Percentiles rank a stretch among this genome's conserved stretches.
Evolutionary conservation across 495 filamentous ascomycete species (phyloP).

Genomic region (Neurospora sp.): DNA sequence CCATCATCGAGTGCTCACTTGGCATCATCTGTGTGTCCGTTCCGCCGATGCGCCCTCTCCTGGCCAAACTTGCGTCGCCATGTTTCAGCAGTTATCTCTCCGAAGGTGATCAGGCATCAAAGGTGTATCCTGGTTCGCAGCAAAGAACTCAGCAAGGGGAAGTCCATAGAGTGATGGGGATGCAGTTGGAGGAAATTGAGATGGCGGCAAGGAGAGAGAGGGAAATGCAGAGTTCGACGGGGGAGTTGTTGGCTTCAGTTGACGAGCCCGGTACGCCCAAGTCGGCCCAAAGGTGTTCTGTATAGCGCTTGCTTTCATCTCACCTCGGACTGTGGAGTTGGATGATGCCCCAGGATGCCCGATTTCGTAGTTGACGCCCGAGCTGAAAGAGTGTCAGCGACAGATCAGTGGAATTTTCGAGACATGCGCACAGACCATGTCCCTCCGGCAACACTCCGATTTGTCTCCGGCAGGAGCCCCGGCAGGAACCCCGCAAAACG

Average conservation of each 20-base stretch:
- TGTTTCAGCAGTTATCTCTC: slow-evolving; percentile 3
- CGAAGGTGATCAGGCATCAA: neutral
- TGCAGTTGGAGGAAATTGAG: slow-evolving; percentile 10
- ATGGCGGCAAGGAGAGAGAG: neutral
- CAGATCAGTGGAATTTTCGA: neutral
- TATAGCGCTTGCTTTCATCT: neutral
- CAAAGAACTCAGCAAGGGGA: neutral
- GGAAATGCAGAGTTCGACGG: neutral
- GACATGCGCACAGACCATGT: neutral
- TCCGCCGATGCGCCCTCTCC: slow-evolving; percentile 18
- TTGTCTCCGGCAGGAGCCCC: neutral
- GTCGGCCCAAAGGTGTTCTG: neutral
- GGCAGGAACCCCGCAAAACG: neutral
- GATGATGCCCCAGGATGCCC: too few species aligned
- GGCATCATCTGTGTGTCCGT: slow-evolving; percentile 24
- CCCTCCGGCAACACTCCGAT: neutral
- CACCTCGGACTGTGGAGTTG: neutral
- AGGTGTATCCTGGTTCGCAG: neutral
- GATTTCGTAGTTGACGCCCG: too few species aligned
- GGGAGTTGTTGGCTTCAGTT: neutral
- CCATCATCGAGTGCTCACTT: slow-evolving; percentile 20
- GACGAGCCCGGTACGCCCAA: neutral
- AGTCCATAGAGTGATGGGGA: slow-evolving; percentile 4
- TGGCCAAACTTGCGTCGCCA: slow-evolving; percentile 6
- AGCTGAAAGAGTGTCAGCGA: too few species aligned